Base-by-base conservation (phyloP, 148 eudicot genomes). In the Bassia scoparia region DNA sequence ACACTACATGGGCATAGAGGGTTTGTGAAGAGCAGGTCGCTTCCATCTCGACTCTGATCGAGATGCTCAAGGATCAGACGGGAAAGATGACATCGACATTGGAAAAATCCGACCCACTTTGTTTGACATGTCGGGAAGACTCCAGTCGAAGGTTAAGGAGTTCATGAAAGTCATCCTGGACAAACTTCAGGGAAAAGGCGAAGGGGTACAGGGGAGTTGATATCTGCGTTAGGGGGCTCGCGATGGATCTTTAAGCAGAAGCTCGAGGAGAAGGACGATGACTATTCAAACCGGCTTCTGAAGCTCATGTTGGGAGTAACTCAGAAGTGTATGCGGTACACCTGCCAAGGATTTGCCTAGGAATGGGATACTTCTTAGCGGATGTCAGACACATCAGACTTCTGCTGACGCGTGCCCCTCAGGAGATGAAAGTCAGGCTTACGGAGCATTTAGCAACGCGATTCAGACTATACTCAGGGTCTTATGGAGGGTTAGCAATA, bases 381-480 rank as follows among this genome's bases (percentile, higher is more conserved):
- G 98, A 30, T 94, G 98, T 78, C 98, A 94, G 76, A 94, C 93
- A 0, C 80, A 94, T 58, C 89, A 94, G 77, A 94, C 98, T 17
- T 94, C 98, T 43, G 98, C 98, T 1, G 98, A 94, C 76, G 98
- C 97, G 21, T 86, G 78, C 54, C 97, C 98, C 26, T 60, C 83
- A 7, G 97, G 96, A 4, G 79, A 85, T 46, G 84, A 87, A 12
- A 56, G 48, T 33, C 81, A 83, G 53, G 89, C 98, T 29, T 94
- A 94, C 69, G 98, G 98, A 17, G 98, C 97, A 12, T 86, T 94
- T 44, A 94, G 96, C 75, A 91, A 94, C 73, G 87, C 91, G 14
- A 84, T 94, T 70, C 98, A 89, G 82, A 74, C 76, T 2, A 87
- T 94, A 23, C 65, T 94, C 35, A 83, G 81, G 33, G 69, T 68